Evolutionary conservation across 495 filamentous ascomycete species (phyloP), one percentile per base, ranked within the genome.

Genomic region (Neurospora cerealis): DNA sequence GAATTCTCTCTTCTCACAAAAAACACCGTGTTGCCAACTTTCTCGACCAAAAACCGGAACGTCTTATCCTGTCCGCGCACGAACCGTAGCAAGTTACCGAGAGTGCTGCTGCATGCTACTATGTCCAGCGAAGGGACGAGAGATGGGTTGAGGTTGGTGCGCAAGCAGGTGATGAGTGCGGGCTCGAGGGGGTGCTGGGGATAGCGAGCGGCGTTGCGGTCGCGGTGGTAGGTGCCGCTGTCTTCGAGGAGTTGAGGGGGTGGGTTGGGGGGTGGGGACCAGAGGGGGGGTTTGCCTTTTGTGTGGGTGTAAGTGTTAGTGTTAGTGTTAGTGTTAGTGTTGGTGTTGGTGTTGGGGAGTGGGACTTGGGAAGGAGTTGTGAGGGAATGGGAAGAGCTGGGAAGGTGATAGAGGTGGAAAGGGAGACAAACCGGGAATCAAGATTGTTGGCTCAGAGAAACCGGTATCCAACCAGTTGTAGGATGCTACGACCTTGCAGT

Each of bases 1-100:
- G 83, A 85, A 71, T 88, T 90, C 69, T 90, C 88, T 21, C 84
- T 82, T 17, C 90, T 86, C 32, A 89, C 75, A 44, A 93, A 85
- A 77, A 93, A 90, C 13, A 91, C 83, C 0, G 90, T 91, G 28
- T 85, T 82, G 9, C 87, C 88, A 37, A 92, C 75, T 4, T 84
- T 83, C 44, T 93, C 88, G 34, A 91, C 84, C 28, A 87, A 77
- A 70, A 92, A 87, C 4, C 90, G 83, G 76, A 92, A 93, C 0
- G 83, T 71, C 15, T 72, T 73, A 46, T 86, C 79, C 9, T 81
- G 71, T 0, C 81, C 76, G 40, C 85, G 80, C 17, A 82, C 83
- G 76, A 91, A 89, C 13, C 88, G 84, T 2, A 89, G 74, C 9
- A 84, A 77, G 39, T 84, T 82, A 7, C 89, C 88, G 28, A 93